Evolutionary conservation across 805 yeast species (phyloP).

Genomic region (Saccharomycopsis sp.): DNA sequence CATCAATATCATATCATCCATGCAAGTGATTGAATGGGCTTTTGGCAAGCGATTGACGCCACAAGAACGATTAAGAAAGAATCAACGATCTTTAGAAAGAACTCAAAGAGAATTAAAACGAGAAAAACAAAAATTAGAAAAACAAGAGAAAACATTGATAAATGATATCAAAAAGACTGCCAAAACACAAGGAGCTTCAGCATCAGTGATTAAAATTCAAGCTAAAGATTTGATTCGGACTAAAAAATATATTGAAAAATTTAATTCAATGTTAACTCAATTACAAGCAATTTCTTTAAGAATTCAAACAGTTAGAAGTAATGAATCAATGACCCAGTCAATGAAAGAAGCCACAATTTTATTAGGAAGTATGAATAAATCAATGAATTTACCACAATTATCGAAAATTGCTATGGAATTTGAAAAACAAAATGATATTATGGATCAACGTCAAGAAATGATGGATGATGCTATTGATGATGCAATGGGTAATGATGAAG

Average conservation of each 20-base stretch:
- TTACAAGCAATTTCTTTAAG: conserved; percentile 88
- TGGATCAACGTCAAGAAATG: conserved; percentile 98
- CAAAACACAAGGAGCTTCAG: conserved; percentile 76
- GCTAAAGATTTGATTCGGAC: conserved; percentile 93
- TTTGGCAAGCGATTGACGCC: conserved; percentile 92
- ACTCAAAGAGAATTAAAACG: conserved; percentile 90
- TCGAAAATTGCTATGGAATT: conserved; percentile 90
- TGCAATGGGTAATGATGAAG: conserved; percentile 87
- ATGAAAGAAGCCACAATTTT: conserved; percentile 90
- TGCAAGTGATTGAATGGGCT: conserved; percentile 83
- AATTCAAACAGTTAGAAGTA: conserved; percentile 83
- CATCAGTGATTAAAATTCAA: conserved; percentile 89
- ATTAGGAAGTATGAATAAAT: conserved; percentile 76
- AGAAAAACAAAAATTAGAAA: conserved; percentile 76
- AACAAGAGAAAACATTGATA: conserved; percentile 82
- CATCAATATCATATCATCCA: too few relatives aligned
- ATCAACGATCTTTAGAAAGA: conserved; percentile 89
- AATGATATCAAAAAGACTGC: conserved; percentile 86
- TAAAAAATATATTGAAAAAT: conserved; percentile 68
- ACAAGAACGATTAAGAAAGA: conserved; percentile 87
- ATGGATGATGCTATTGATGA: conserved; percentile 98
- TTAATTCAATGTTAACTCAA: conserved; percentile 89
- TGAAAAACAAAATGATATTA: conserved; percentile 85
- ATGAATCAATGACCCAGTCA: conserved; percentile 89
- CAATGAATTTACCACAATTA: conserved; percentile 84